A percentile compares a stretch with the other conserved stretches of the same genome.
These are phyloP conservation scores for Penicillium taxi DNA, from an alignment of 495 filamentous ascomycete species.

Conservation along the genomic window DNA sequence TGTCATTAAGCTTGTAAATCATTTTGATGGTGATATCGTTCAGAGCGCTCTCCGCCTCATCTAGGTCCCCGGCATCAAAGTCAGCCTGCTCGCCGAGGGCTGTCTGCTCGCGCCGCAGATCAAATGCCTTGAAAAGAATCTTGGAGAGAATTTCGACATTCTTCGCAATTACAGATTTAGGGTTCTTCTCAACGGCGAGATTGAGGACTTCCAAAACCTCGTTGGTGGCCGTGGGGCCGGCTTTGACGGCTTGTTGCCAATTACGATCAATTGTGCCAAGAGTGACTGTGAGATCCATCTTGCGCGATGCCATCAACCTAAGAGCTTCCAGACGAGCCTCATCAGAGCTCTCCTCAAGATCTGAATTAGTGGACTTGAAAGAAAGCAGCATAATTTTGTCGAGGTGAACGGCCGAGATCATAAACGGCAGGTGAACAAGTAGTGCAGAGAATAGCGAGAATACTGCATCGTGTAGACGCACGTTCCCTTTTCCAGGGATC, in stretches of 20 bases:
- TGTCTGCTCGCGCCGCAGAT: slow-evolving; percentile 54
- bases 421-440: slow-evolving; percentile 75
- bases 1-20: slow-evolving; percentile 93
- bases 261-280: slow-evolving; percentile 63
- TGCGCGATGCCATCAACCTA: slow-evolving; percentile 55
- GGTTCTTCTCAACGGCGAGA: slow-evolving; percentile 61
- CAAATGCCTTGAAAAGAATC: slow-evolving; percentile 64
- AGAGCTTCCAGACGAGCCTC: slow-evolving; percentile 62
- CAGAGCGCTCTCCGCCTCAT: slow-evolving; percentile 55
- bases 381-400: slow-evolving; percentile 61
- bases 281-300: slow-evolving; percentile 59
- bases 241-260: slow-evolving; percentile 52
- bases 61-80: slow-evolving; percentile 44
- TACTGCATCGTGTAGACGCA: slow-evolving; percentile 67
- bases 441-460: slow-evolving; percentile 71
- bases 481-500: slow-evolving; percentile 40
- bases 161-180: slow-evolving; percentile 66
- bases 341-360: slow-evolving; percentile 45
- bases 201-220: slow-evolving; percentile 61
- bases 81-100: slow-evolving; percentile 26
- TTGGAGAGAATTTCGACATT: slow-evolving; percentile 56
- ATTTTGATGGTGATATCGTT: slow-evolving; percentile 71
- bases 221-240: slow-evolving; percentile 53
- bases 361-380: slow-evolving; percentile 56
- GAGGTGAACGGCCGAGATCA: slow-evolving; percentile 67